Evolutionary conservation across 805 yeast genomes (phyloP).

Genomic region (Metschnikowia aberdeeniae): DNA sequence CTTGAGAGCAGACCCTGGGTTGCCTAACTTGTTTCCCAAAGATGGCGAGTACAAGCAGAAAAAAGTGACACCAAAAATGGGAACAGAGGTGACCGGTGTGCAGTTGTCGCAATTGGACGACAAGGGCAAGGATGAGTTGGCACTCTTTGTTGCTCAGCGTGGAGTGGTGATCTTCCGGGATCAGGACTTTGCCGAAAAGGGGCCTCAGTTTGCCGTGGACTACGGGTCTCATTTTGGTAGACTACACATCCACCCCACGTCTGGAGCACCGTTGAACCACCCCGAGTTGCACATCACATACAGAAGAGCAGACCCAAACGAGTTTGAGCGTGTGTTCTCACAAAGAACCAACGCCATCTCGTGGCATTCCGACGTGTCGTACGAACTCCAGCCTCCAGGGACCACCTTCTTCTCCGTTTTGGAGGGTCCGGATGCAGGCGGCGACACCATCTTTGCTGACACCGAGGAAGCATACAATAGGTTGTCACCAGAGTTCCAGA

Average conservation of each 20-base stretch:
- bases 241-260: slow-evolving; percentile 68
- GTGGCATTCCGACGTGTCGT: slow-evolving; percentile 76
- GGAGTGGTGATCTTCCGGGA: slow-evolving; percentile 66
- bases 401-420: slow-evolving; percentile 62
- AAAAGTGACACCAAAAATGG: slow-evolving; percentile 63
- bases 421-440: slow-evolving; percentile 59
- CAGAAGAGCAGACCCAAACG: slow-evolving; percentile 18
- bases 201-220: slow-evolving; percentile 47
- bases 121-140: slow-evolving; percentile 63
- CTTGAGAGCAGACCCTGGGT: slow-evolving; percentile 55
- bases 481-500: slow-evolving; percentile 60
- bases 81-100: slow-evolving; percentile 57
- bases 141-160: slow-evolving; percentile 61
- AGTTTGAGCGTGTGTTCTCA: slow-evolving; percentile 17
- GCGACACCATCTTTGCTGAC: slow-evolving; percentile 78
- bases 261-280: slow-evolving; percentile 56
- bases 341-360: slow-evolving; percentile 34
- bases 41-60: slow-evolving; percentile 26
- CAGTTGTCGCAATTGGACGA: slow-evolving; percentile 53
- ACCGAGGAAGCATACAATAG: slow-evolving; percentile 66
- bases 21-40: slow-evolving; percentile 49
- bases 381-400: slow-evolving; percentile 71
- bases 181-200: slow-evolving; percentile 52
- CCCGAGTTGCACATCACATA: slow-evolving; percentile 20
- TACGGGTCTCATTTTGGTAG: slow-evolving; percentile 67